A percentile compares a stretch with the other conserved stretches of the same genome.
phyloP scores from a whole-genome alignment of 306 rosid species.

The Vicia faba region DNA sequence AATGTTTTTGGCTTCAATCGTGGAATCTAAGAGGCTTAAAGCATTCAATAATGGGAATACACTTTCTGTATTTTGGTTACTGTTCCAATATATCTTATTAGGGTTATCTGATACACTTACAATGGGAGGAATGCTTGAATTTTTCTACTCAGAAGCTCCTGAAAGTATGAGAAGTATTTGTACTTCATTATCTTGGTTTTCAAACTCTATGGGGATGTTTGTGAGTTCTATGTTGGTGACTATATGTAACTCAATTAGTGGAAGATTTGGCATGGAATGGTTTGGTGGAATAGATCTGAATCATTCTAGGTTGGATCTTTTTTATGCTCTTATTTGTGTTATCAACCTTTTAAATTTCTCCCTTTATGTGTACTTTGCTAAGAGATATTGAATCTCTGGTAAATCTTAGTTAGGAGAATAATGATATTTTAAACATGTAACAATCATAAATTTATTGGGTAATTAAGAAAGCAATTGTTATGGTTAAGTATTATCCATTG shows the following conservation, averaged over 20 bases:
- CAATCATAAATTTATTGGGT: too few relatives aligned
- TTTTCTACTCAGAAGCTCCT: conserved; percentile 51
- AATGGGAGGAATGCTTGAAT: conserved; percentile 50
- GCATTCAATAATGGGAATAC: conserved; percentile 21
- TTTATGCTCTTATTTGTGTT: conserved; percentile 41
- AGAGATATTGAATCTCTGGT: conserved; percentile 8
- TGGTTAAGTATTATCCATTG: too few relatives aligned
- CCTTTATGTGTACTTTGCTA: conserved; percentile 46
- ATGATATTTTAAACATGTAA: too few relatives aligned
- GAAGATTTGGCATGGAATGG: conserved; percentile 40
- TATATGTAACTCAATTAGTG: conserved; percentile 38
- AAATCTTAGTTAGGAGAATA: too few relatives aligned
- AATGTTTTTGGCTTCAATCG: conserved; percentile 28
- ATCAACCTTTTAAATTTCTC: conserved; percentile 42
- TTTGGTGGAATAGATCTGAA: conserved; percentile 45
- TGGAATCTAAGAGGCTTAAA: conserved; percentile 42
- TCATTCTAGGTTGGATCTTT: conserved; percentile 45
- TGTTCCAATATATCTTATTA: conserved; percentile 35
- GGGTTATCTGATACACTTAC: conserved; percentile 45
- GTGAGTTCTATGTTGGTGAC: conserved; percentile 42
- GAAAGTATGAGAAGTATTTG: conserved; percentile 48
- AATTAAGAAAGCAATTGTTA: too few relatives aligned
- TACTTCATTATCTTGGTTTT: conserved; percentile 48
- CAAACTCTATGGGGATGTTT: conserved; percentile 45
- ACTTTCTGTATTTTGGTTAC: conserved; percentile 45